These are phyloP conservation scores for Globisporangium cylindrosporum DNA, from an alignment of 352 stramenopile genomes.

Conservation along the genomic window DNA sequence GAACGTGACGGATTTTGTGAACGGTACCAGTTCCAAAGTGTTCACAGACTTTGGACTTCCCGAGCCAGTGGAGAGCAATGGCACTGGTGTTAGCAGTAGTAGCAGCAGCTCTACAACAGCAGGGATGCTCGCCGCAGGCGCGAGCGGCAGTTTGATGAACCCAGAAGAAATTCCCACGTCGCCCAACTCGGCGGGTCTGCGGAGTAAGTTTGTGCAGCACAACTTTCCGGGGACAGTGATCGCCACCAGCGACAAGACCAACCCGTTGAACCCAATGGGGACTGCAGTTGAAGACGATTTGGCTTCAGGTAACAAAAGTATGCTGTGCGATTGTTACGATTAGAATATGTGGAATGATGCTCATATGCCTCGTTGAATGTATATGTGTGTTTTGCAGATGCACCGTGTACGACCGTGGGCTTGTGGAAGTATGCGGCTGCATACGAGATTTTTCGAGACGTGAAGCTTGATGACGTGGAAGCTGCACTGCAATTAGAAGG, in stretches of 20 bases:
- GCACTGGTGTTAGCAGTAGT: background rate
- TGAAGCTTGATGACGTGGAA: conserved; percentile 60
- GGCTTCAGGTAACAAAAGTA: conserved; percentile 34
- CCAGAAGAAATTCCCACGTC: conserved; percentile 5
- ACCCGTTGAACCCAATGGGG: conserved; percentile 23
- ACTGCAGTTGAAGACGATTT: conserved; percentile 69
- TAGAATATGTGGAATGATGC: background rate
- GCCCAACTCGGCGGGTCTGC: conserved; percentile 17
- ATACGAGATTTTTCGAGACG: conserved; percentile 62
- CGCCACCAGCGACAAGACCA: conserved; percentile 22
- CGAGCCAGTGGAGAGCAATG: conserved; percentile 7
- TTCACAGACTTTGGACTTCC: conserved; percentile 28
- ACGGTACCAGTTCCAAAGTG: conserved; percentile 38
- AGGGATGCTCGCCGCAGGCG: background rate
- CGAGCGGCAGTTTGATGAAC: conserved; percentile 17
- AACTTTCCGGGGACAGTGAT: conserved; percentile 15
- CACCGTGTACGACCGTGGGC: conserved; percentile 60
- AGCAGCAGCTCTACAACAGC: background rate
- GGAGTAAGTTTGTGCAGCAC: conserved; percentile 22
- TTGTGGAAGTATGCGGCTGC: conserved; percentile 66
- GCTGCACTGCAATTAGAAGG: conserved; percentile 57
- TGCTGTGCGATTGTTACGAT: background rate
- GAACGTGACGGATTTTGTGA: conserved; percentile 55
- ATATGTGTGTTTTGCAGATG: conserved; percentile 29
- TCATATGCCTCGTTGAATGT: background rate